Conservation (phyloP, 768 basidiomycete genomes). For the Collybia sp. region DNA sequence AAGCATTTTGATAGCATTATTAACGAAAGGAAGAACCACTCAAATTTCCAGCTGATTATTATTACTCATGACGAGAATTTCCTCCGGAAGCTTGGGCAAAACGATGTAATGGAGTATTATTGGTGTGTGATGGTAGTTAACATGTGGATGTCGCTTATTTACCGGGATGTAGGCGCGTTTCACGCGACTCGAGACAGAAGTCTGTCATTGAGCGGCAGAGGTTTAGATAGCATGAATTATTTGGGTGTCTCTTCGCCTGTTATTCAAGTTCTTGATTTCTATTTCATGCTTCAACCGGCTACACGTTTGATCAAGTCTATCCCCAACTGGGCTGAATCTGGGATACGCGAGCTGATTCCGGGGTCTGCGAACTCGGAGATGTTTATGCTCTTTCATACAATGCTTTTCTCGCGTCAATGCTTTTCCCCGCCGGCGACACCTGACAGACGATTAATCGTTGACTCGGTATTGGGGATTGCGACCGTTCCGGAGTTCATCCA, state of each 20-base stretch:
- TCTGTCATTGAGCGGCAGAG: constrained; percentile 71
- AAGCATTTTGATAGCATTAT: constrained; percentile 64
- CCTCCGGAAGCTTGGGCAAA: constrained; percentile 83
- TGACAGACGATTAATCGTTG: too few species aligned
- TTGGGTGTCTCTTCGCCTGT: constrained; percentile 7
- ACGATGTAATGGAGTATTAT: constrained; percentile 92
- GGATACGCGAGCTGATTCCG: too few species aligned
- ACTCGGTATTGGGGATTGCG: too few species aligned
- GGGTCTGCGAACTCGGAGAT: too few species aligned
- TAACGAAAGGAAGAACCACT: constrained; percentile 82
- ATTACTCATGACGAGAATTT: constrained; percentile 98
- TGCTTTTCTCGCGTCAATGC: too few species aligned
- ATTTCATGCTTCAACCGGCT: not conserved
- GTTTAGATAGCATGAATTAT: constrained; percentile 39
- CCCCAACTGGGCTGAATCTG: not conserved
- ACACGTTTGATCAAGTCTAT: not conserved
- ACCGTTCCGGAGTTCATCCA: too few species aligned
- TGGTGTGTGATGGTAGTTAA: constrained; percentile 50
- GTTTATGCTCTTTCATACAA: too few species aligned
- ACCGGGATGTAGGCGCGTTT: constrained; percentile 65
- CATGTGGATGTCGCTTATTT: not conserved
- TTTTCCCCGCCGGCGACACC: too few species aligned
- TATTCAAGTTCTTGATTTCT: constrained; percentile 17
- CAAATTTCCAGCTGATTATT: constrained; percentile 94
- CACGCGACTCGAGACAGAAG: constrained; percentile 64